Percentiles rank a stretch among this genome's conserved stretches.
Conservation (phyloP, 345 rosid species). For the Sapria himalayana region DNA sequence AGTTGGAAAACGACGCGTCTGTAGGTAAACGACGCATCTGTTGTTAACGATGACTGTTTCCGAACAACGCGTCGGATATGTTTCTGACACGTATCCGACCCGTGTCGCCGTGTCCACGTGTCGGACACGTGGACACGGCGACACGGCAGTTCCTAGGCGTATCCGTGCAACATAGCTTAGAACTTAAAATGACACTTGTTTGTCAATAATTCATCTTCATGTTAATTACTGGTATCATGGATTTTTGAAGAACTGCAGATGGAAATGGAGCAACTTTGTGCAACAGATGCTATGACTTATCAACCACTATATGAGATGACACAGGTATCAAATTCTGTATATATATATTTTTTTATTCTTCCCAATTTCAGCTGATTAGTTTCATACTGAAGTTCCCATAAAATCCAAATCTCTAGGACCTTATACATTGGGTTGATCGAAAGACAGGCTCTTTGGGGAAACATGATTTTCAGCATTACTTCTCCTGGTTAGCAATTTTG, state of each 20-base stretch:
- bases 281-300: slow-evolving; percentile 28
- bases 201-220: slow-evolving; percentile 4
- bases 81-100: too few species aligned
- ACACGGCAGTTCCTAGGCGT: too few species aligned
- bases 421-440: slow-evolving; percentile 52
- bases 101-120: too few species aligned
- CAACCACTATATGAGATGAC: slow-evolving; percentile 63
- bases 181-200: too few species aligned
- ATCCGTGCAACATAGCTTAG: too few species aligned
- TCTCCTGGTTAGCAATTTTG: slow-evolving; percentile 37
- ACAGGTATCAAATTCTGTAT: slow-evolving; percentile 22
- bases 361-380: slow-evolving; percentile 5
- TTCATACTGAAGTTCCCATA: too few species aligned
- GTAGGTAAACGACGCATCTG: too few species aligned
- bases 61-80: too few species aligned
- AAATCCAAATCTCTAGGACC: slow-evolving; percentile 35
- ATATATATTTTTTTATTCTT: slow-evolving; percentile 1
- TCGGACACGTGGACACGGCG: too few species aligned
- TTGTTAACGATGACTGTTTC: too few species aligned
- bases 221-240: slow-evolving; percentile 11
- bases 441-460: slow-evolving; percentile 38
- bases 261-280: slow-evolving; percentile 43
- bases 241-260: slow-evolving; percentile 42
- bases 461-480: slow-evolving; percentile 63
- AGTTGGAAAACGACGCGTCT: too few species aligned